These are phyloP conservation scores for Rozella allomycis DNA, from an alignment of 371 early-diverging fungal species.

Conservation along the genomic window DNA sequence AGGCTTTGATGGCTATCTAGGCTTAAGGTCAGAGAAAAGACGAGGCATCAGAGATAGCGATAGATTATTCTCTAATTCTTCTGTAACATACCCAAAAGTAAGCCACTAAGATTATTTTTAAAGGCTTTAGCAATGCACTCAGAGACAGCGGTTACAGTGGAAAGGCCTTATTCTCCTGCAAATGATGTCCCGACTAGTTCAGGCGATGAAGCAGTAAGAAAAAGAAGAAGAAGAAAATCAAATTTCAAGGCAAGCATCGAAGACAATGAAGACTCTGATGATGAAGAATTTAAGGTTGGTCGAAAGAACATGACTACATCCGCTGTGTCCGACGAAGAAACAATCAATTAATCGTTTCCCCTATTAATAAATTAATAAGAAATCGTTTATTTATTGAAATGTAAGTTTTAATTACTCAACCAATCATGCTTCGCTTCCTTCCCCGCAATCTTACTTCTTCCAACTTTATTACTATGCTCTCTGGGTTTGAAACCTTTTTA, in stretches of 20 bases:
- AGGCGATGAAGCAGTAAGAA: too few relatives aligned
- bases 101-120: constrained; percentile 38
- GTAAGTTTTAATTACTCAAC: constrained; percentile 18
- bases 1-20: constrained; percentile 53
- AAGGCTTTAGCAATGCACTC: constrained; percentile 4
- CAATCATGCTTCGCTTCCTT: constrained; percentile 68
- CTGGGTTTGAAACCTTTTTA: constrained; percentile 21
- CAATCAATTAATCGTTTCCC: too few relatives aligned
- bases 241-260: too few relatives aligned
- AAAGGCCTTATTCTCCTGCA: too few relatives aligned
- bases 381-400: neutral
- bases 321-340: too few relatives aligned
- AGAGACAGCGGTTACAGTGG: too few relatives aligned
- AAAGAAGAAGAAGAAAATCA: too few relatives aligned
- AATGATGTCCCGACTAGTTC: too few relatives aligned
- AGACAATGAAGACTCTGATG: too few relatives aligned
- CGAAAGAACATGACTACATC: too few relatives aligned
- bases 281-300: too few relatives aligned
- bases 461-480: constrained; percentile 38
- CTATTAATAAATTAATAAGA: neutral
- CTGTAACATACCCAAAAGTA: constrained; percentile 24
- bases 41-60: constrained; percentile 19
- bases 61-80: constrained; percentile 27
- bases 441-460: constrained; percentile 81
- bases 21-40: constrained; percentile 8